Percentiles rank a stretch among this genome's conserved stretches.
phyloP scores from a whole-genome alignment of 306 rosid species.

The Vigna trinervia region DNA sequence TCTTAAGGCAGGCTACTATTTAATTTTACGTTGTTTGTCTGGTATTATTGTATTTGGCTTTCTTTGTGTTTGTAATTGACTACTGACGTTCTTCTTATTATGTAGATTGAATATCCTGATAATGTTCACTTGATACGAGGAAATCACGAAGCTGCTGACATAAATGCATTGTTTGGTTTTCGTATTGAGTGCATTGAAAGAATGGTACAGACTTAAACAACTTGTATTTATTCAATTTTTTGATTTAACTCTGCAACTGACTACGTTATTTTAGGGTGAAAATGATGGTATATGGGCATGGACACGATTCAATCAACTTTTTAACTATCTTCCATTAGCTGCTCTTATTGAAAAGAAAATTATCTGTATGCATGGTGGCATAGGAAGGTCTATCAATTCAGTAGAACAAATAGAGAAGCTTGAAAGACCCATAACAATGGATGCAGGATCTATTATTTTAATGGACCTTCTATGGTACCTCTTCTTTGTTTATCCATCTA shows the following conservation, averaged over 20 bases:
- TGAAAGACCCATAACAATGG: slow-evolving; percentile 99
- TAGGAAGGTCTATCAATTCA: slow-evolving; percentile 93
- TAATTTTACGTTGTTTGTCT: slow-evolving; percentile 28
- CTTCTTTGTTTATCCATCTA: slow-evolving; percentile 6
- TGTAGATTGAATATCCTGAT: slow-evolving; percentile 97
- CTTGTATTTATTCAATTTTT: slow-evolving; percentile 43
- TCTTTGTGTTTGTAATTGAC: slow-evolving; percentile 39
- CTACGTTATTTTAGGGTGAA: slow-evolving; percentile 78
- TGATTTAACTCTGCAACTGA: slow-evolving; percentile 44
- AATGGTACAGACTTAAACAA: slow-evolving; percentile 69
- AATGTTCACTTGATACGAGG: slow-evolving; percentile 98
- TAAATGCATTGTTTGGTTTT: slow-evolving; percentile 98
- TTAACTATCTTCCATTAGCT: slow-evolving; percentile 96
- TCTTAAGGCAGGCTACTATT: slow-evolving; percentile 76
- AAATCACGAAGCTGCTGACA: slow-evolving; percentile 99
- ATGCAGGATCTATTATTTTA: slow-evolving; percentile 93
- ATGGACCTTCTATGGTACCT: slow-evolving; percentile 96
- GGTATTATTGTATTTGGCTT: slow-evolving; percentile 38
- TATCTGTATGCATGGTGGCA: slow-evolving; percentile 99
- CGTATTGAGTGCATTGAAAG: slow-evolving; percentile 99
- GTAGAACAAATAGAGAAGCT: slow-evolving; percentile 98
- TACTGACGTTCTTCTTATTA: slow-evolving; percentile 45
- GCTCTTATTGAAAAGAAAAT: slow-evolving; percentile 98
- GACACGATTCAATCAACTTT: slow-evolving; percentile 99
- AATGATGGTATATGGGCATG: slow-evolving; percentile 99